Conservation (phyloP, 2,329 filamentous ascomycete species). For the Fusarium floridanum region DNA sequence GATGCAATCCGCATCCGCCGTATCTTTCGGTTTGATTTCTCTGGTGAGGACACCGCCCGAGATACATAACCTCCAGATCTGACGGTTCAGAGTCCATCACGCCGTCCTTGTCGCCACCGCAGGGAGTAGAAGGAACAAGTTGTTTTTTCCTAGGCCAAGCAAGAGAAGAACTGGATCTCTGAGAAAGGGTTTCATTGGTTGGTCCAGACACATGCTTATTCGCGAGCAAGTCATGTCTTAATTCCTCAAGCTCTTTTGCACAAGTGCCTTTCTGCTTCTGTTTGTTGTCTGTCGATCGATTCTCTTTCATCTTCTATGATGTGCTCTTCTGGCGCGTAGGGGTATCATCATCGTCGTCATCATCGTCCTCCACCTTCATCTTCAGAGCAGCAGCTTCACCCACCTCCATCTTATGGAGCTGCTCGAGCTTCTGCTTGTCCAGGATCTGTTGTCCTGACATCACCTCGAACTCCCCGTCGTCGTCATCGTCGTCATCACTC, state of each 20-base stretch:
- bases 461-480: constrained; percentile 61
- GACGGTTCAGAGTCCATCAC: background rate
- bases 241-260: background rate
- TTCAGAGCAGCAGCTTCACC: constrained; percentile 67
- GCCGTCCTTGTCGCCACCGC: background rate
- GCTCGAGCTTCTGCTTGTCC: constrained; percentile 61
- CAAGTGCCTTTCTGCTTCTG: background rate
- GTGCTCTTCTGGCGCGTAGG: constrained; percentile 42
- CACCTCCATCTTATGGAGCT: constrained; percentile 71
- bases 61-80: background rate
- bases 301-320: constrained; percentile 50
- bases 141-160: background rate
- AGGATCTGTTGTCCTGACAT: constrained; percentile 58
- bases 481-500: constrained; percentile 56
- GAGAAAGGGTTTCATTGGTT: background rate
- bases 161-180: background rate
- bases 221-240: background rate
- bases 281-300: background rate
- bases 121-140: background rate
- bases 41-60: background rate
- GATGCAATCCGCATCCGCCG: background rate
- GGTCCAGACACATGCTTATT: background rate
- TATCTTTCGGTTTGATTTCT: background rate
- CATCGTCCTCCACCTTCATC: constrained; percentile 54
- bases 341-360: constrained; percentile 55